phyloP scores from a whole-genome alignment of 768 basidiomycete species.

The Mycena epipterygia region DNA sequence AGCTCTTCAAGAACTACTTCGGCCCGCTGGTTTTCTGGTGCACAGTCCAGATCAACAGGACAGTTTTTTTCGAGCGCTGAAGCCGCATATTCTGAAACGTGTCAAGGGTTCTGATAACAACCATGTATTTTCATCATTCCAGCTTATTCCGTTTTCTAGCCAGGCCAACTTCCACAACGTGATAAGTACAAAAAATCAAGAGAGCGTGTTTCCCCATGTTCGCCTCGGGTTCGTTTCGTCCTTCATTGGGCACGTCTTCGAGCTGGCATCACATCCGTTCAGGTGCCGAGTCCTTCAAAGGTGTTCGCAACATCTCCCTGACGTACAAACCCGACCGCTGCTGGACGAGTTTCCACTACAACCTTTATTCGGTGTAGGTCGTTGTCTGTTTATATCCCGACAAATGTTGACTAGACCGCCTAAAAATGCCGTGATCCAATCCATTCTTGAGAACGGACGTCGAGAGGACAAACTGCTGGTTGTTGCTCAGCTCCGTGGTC shows the following conservation, averaged over 20 bases:
- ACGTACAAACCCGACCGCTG: slow-evolving; percentile 74
- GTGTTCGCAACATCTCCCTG: slow-evolving; percentile 87
- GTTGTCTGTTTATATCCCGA: neutral
- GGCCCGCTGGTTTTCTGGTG: too few relatives aligned
- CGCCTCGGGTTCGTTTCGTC: slow-evolving; percentile 80
- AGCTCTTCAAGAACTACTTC: too few relatives aligned
- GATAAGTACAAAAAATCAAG: slow-evolving; percentile 92
- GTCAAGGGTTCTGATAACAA: slow-evolving; percentile 97
- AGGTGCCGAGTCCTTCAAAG: slow-evolving; percentile 96
- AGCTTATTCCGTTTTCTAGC: neutral
- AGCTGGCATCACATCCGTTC: slow-evolving; percentile 89
- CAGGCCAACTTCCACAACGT: slow-evolving; percentile 60
- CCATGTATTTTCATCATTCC: slow-evolving; percentile 74
- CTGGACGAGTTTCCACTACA: slow-evolving; percentile 85
- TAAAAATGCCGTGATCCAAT: slow-evolving; percentile 96
- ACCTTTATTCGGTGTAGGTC: slow-evolving; percentile 87
- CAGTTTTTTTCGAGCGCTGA: slow-evolving; percentile 81
- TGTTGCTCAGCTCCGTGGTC: slow-evolving; percentile 78
- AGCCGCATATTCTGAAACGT: slow-evolving; percentile 84
- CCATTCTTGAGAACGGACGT: slow-evolving; percentile 86
- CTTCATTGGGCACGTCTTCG: slow-evolving; percentile 84
- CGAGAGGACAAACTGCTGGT: slow-evolving; percentile 77
- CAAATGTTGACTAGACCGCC: slow-evolving; percentile 31
- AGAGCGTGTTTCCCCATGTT: slow-evolving; percentile 81
- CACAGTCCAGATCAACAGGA: slow-evolving; percentile 86